Evolutionary conservation across 371 early-diverging fungal genomes (phyloP).

Genomic region (Mortierella sp.): DNA sequence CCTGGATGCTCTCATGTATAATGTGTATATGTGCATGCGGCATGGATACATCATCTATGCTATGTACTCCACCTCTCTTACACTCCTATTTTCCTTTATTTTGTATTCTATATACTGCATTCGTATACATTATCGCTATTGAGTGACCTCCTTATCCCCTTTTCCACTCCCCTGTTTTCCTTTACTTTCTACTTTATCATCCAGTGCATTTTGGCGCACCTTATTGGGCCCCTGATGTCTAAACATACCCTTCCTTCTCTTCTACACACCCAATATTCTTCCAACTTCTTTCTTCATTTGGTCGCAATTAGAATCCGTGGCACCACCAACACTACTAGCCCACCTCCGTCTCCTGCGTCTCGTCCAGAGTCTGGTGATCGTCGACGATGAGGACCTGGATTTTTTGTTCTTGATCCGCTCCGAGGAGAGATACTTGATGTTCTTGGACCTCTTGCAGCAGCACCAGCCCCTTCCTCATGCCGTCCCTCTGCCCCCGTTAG

Average conservation of each 20-base stretch:
- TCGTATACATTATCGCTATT: not conserved
- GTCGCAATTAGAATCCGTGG: slow-evolving; percentile 34
- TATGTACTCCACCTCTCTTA: not conserved
- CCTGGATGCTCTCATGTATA: not conserved
- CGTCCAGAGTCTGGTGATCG: slow-evolving; percentile 47
- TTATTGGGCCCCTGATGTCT: not conserved
- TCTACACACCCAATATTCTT: not conserved
- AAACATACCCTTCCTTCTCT: slow-evolving; percentile 1
- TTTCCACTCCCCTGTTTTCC: not conserved
- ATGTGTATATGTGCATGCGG: not conserved
- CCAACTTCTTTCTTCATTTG: not conserved
- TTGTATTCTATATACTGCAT: too few species aligned
- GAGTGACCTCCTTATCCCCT: not conserved
- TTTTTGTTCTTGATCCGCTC: slow-evolving; percentile 57
- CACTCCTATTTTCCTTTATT: not conserved
- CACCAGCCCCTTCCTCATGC: slow-evolving; percentile 26
- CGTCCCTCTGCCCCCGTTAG: slow-evolving; percentile 45
- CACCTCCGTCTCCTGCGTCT: slow-evolving; percentile 49
- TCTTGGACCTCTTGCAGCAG: slow-evolving; percentile 46
- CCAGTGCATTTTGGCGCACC: not conserved
- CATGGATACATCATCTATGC: not conserved
- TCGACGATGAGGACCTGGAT: slow-evolving; percentile 52
- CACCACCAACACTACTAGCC: slow-evolving; percentile 37
- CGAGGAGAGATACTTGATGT: slow-evolving; percentile 54
- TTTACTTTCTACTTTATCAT: not conserved